A percentile compares a stretch with the other conserved stretches of the same genome.
Evolutionary conservation across 2,329 filamentous ascomycete genomes (phyloP).

Genomic region (Arthrobotrys entomopaga): DNA sequence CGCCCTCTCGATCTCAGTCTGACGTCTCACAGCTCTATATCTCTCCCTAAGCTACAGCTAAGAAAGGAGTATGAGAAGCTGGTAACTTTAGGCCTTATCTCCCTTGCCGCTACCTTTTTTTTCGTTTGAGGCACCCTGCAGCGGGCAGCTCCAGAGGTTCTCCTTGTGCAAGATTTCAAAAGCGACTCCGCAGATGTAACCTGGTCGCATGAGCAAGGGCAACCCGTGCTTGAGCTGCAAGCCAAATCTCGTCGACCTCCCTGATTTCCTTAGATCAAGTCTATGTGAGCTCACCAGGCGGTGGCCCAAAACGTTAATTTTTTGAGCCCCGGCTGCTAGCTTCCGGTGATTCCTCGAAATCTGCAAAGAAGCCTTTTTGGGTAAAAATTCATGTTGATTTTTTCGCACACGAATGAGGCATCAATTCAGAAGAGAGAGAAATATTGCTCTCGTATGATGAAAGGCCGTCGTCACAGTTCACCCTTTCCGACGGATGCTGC

Average conservation of each 20-base stretch:
- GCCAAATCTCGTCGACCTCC: constrained; percentile 31
- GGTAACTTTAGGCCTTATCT: not conserved
- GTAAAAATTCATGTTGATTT: constrained; percentile 16
- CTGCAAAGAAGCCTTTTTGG: constrained; percentile 17
- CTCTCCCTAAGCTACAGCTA: not conserved
- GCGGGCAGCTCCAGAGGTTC: too few relatives aligned
- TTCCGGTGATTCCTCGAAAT: constrained; percentile 28
- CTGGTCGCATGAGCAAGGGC: constrained; percentile 27
- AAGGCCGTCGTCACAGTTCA: constrained; percentile 27
- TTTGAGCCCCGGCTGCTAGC: constrained; percentile 28
- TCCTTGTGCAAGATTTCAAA: too few relatives aligned
- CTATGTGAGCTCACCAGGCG: constrained; percentile 43
- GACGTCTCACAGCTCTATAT: too few relatives aligned
- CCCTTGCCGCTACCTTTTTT: not conserved
- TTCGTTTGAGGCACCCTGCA: too few relatives aligned
- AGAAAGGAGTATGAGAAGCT: not conserved
- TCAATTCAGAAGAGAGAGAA: not conserved
- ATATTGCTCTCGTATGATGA: too few relatives aligned
- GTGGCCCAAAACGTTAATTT: constrained; percentile 42
- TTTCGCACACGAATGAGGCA: not conserved
- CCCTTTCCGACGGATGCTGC: not conserved
- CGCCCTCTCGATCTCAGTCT: too few relatives aligned
- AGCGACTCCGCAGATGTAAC: too few relatives aligned
- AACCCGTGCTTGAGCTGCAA: constrained; percentile 33
- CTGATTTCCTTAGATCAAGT: constrained; percentile 23